Base-by-base conservation (phyloP, 345 rosid genomes). In the Alliaria petiolata region DNA sequence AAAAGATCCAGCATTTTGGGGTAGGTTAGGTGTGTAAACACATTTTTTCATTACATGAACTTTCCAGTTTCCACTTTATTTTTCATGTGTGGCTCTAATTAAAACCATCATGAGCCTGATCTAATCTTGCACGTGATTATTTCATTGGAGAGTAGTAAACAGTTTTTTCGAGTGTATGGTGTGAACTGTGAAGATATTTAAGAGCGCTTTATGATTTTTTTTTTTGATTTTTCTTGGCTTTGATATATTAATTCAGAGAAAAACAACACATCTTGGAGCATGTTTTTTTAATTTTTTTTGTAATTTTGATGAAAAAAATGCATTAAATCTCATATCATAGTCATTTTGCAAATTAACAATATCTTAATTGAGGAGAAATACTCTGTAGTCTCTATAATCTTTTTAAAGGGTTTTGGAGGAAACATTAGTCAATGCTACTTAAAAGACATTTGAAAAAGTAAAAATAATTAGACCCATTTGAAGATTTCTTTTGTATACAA, bases 111-210 rank as follows among this genome's bases (percentile, higher is more conserved):
- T 35, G 31, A 25, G 13, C 52, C 49, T 43, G 20, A n/a, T 34
- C n/a, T n/a, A n/a, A n/a, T n/a, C 34, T 71, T 52, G 14, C 46
- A 62, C 69, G 20, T 42, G 62, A 20, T 35, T 31, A 22, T 49
- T 20, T 47, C 19, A 19, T 22, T 46, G 13, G 40, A 46, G 7
- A 8, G 6, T 28, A 28, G 31, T 40, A 3, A 38, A 13, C 16
- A 42, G 3, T 5, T 26, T 22, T 13, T 46, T 20, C 3, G 3
- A 3, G 31, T 33, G 31, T 70, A 36, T 26, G 51, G 58, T 28
- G 44, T 51, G n/a, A n/a, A n/a, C n/a, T n/a, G n/a, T n/a, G 52
- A 70, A 70, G 59, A 59, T 70, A 69, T 59, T 47, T 2, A 19
- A 57, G 28, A 11, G 9, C n/a, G n/a, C 26, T 47, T 25, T 36